Evolutionary conservation across 1,139 yeast species (phyloP).

Genomic region (Nematodospora anomalae): DNA sequence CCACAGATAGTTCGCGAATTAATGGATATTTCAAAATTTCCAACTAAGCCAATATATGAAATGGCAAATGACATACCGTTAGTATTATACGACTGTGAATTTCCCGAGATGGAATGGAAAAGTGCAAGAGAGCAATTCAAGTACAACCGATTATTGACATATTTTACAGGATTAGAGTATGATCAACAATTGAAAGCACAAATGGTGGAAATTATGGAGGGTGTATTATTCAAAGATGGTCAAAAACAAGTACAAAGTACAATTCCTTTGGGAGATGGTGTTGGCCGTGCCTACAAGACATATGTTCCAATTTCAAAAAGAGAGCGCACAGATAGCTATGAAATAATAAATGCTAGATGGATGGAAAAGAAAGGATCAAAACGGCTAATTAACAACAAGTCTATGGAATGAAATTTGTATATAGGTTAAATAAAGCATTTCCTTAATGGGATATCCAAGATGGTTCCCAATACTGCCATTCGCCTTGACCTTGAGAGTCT

Average conservation of each 20-base stretch:
- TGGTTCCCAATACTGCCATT: constrained; percentile 64
- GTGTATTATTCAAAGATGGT: constrained; percentile 9
- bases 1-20: constrained; percentile 58
- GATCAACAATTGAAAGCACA: constrained; percentile 40
- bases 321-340: constrained; percentile 60
- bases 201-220: constrained; percentile 32
- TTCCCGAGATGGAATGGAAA: constrained; percentile 68
- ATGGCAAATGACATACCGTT: constrained; percentile 95
- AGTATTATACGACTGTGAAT: constrained; percentile 84
- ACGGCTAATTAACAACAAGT: constrained; percentile 1
- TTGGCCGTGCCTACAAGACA: constrained; percentile 53
- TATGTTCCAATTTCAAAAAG: constrained; percentile 63
- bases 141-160: constrained; percentile 27
- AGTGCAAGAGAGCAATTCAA: constrained; percentile 17
- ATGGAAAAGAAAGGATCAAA: constrained; percentile 36
- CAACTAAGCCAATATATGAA: constrained; percentile 76
- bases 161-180: constrained; percentile 28
- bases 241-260: constrained; percentile 11
- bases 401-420: background rate
- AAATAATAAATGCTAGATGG: constrained; percentile 67
- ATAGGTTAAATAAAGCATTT: background rate
- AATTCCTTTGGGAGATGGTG: constrained; percentile 59
- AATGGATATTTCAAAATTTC: constrained; percentile 56
- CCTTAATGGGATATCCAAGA: constrained; percentile 36
- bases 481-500: constrained; percentile 56